Evolutionary conservation across 257 asterid genomes (phyloP), one percentile per base, ranked within the genome.

Genomic region (Nyctanthes arbortristis): DNA sequence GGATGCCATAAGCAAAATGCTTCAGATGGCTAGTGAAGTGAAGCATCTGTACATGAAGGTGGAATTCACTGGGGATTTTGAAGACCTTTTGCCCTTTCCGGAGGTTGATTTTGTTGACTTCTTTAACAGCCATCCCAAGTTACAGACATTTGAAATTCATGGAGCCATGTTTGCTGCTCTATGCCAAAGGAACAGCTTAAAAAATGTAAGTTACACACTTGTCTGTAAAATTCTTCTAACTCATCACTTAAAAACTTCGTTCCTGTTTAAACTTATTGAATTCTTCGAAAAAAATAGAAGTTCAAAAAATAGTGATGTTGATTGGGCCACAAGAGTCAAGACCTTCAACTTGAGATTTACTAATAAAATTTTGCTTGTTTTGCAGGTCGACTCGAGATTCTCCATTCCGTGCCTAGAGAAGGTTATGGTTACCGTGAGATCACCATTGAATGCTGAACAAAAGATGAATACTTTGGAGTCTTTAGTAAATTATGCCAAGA

Each of bases 151-250:
- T 36, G 99, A 89, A 66, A 80, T 92, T 57, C 98, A 94, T 36
- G 99, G 99, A 40, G 99, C 99, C 61, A 88, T 94, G 96, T 92
- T 94, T 76, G 97, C 99, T 60, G 98, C 98, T 35, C 85, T 95
- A 67, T 88, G 97, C 81, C 99, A 95, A 74, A 88, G 87, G 84
- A 88, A 88, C 85, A 95, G 99, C 84, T 83, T 92, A 56, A 95
- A 81, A 84, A 85, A 89, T 72, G 99, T 92, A 77, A 86, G 97
- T 80, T n/a, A n/a, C n/a, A n/a, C n/a, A n/a, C n/a, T n/a, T n/a
- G n/a, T n/a, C n/a, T n/a, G 30, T 6, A 52, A 47, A 7, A 52
- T 4, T 22, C 14, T 52, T n/a, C 28, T 1, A 49, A 13, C 20
- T 49, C 28, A 20, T 22, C 57, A 49, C 57, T 36, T 4, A 0